Percentiles rank a stretch among this genome's conserved stretches.
Conservation (phyloP, 2,329 filamentous ascomycete species). For the Cordyceps tenuipes region DNA sequence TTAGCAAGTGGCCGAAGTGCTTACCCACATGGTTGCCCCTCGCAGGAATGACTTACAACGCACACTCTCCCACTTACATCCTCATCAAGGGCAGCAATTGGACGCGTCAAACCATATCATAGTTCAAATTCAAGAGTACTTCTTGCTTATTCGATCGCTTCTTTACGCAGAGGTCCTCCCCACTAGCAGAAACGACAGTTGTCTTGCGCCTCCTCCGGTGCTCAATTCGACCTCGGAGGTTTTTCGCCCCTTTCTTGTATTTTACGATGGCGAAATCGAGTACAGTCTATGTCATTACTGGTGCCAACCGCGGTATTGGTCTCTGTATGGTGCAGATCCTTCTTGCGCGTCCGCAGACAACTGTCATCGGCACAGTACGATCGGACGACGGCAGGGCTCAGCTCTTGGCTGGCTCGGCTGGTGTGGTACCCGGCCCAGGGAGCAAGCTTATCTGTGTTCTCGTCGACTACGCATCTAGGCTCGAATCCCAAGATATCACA, state of each 20-base stretch:
- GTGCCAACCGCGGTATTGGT: constrained; percentile 34
- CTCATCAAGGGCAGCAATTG: not conserved
- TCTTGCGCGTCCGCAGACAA: constrained; percentile 46
- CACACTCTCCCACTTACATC: constrained; percentile 4
- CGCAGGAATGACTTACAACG: constrained; percentile 1
- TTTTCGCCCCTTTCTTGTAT: not conserved
- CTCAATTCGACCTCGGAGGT: not conserved
- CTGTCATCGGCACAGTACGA: constrained; percentile 30
- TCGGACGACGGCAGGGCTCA: constrained; percentile 16
- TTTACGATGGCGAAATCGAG: constrained; percentile 12
- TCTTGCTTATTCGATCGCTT: not conserved
- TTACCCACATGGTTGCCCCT: constrained; percentile 6
- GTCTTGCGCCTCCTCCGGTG: not conserved
- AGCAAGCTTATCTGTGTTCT: constrained; percentile 28
- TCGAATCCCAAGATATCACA: constrained; percentile 18
- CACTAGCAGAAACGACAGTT: not conserved
- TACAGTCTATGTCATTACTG: constrained; percentile 30
- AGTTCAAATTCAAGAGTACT: not conserved
- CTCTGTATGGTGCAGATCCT: constrained; percentile 27
- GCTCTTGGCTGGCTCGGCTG: constrained; percentile 16
- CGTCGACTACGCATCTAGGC: constrained; percentile 28
- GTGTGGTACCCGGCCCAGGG: constrained; percentile 19
- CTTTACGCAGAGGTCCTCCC: not conserved
- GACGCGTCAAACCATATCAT: not conserved
- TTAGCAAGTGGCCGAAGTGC: too few species aligned